Base-by-base conservation (phyloP, 495 filamentous ascomycete genomes). In the Aspergillus egyptiacus region DNA sequence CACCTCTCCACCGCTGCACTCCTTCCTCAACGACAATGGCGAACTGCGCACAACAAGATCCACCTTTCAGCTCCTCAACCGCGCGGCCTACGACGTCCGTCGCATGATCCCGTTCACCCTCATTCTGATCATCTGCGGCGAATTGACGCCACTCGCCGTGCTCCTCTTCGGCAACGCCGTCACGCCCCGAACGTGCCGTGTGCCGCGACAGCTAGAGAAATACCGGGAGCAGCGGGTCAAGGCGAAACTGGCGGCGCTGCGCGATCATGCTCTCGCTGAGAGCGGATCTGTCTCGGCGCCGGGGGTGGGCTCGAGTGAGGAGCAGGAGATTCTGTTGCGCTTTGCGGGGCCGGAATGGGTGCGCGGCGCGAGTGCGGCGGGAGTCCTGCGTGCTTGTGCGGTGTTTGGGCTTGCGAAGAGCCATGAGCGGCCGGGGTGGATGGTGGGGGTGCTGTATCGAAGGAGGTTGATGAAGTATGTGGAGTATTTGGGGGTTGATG, bases 131-230 rank as follows among this genome's bases (percentile, higher is more conserved):
- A 35, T 94, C 30, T 88, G 83, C 60, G 93, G 88, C 2, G 91
- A 96, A 60, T 82, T 93, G 62, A 87, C 89, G 6, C 89, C 91
- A 0, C 53, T 96, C 2, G 61, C 93, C 6, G 62, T 95, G 0
- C 75, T 84, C 0, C 63, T 84, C 5, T 69, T 86, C n/a, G 65
- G 91, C 14, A 79, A 79, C 5, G 68, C 71, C 6, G 64, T 88
- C 27, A 84, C 93, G 11, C 91, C 91, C 0, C 77, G 73, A 46
- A 85, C 87, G 0, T 95, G 91, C 60, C 78, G 89, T 2, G 81
- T 96, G 8, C 93, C 93, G 0, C 61, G 58, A 31, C 91, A 96
- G 65, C 58, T 85, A 0, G 67, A 70, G 11, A 72, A 73, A n/a
- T 74, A 86, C 30, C 66, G 80, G 22, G 50, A 59, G 30, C 64